Evolutionary conservation across 1,139 yeast genomes (phyloP), one percentile per base, ranked within the genome.

Genomic region (Meyerozyma smithsonii): DNA sequence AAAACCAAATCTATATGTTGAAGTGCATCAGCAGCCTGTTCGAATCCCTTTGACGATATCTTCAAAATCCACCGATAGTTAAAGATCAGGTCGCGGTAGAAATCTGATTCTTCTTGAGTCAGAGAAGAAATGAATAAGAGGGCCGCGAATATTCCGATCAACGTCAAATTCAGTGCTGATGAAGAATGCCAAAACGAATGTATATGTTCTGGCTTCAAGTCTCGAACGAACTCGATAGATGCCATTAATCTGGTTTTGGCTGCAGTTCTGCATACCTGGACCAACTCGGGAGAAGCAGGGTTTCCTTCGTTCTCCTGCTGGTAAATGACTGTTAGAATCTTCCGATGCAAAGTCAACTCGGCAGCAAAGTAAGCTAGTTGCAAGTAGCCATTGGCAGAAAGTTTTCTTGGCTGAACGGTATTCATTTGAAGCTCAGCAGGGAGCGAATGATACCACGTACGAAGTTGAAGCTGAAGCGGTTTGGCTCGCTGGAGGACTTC

Each of bases 151-250:
- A 92, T 79, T 3, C 96, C 96, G 40, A 88, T 85, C 36, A 86
- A 62, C 3, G 95, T 81, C 47, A 89, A 79, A 54, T 84, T 86
- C 8, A 86, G 74, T 0, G 90, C 72, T 0, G 95, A 76, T 4
- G 89, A 80, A 2, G 89, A 77, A 59, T 85, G 92, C 96, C 96
- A 89, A 59, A 87, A 88, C 8, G 94, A 79, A 54, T 81, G 89
- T 39, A 85, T 75, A 54, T 88, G 95, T 48, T 87, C 95, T 3
- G 84, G 84, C 49, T 81, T 81, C 52, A 89, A 70, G 43, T 79
- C 83, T 42, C 83, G 65, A 8, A 87, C 83, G 61, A 88, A 86
- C 40, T 86, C 94, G 45, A 87, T 77, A 1, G 95, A 84, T 0
- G 96, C 96, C 14, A 79, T 61, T 12, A 89, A 65, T 49, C 97